These are phyloP conservation scores for Colletotrichum limetticola DNA, from an alignment of 2,329 filamentous ascomycete genomes.

Conservation along the genomic window DNA sequence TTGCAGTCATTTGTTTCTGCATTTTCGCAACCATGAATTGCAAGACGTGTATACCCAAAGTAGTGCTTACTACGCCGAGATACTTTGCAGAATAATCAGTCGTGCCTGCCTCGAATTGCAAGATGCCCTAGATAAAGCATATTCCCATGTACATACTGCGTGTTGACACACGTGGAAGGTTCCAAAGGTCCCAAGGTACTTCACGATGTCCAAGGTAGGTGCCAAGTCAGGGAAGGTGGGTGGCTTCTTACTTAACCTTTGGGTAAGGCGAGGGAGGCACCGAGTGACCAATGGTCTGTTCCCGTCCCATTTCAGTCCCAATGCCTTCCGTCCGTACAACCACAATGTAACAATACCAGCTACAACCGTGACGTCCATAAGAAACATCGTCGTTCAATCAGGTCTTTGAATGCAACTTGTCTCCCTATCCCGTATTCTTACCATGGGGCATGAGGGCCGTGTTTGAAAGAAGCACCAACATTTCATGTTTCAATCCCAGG, in stretches of 20 bases:
- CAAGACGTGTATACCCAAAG: background rate
- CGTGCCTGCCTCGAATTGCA: background rate
- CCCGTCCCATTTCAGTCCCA: background rate
- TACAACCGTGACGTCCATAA: background rate
- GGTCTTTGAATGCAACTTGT: background rate
- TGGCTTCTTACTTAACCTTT: background rate
- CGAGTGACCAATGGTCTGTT: background rate
- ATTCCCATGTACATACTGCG: too few species aligned
- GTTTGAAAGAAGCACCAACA: background rate
- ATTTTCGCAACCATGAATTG: background rate
- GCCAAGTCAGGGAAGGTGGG: too few species aligned
- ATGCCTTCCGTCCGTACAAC: background rate
- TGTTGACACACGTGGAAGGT: background rate
- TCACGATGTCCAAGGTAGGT: background rate
- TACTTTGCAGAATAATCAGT: background rate
- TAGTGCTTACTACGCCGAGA: background rate
- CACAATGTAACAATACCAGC: background rate
- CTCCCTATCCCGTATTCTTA: background rate
- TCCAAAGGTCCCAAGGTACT: background rate
- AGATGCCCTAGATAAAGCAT: background rate
- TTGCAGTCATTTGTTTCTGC: background rate
- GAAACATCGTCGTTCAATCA: background rate
- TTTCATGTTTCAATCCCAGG: background rate
- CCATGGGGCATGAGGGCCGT: too few species aligned
- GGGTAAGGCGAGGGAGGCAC: background rate